Evolutionary conservation across 768 basidiomycete genomes (phyloP), one percentile per base, ranked within the genome.

Genomic region (Mycena leptocephala): DNA sequence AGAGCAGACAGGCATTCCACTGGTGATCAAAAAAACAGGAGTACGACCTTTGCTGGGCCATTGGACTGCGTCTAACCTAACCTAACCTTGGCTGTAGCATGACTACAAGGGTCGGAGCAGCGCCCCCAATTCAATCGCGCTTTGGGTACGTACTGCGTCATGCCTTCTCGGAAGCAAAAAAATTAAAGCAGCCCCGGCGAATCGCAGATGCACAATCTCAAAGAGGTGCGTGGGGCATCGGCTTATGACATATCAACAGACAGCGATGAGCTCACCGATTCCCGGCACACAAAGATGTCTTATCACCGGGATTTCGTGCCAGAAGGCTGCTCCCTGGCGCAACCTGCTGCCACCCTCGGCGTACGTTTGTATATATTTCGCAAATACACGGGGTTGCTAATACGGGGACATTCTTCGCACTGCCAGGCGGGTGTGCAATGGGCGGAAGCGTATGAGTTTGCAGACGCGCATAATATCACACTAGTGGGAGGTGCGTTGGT

Each of bases 1-100:
- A n/a, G 2, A 89, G 88, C 1, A 88, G 26, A 85, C 85, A 3
- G 75, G 79, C 5, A 80, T 88, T 26, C 86, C 89, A 7, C 76
- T 91, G 18, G 87, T 87, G n/a, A 84, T 90, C 24, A 89, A 90
- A 79, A 91, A 90, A 72, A 89, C 90, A 28, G 90, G 90, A 20
- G 89, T 90, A 75, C 78, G 87, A 79, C n/a, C 26, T 59, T n/a
- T 24, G 46, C 13, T 43, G 43, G 13, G 20, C 11, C 37, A 14
- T 41, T 26, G 59, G 11, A 46, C 2, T 2, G 30, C 18, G n/a
- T 30, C 26, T 43, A 9, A n/a, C n/a, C n/a, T n/a, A 28, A n/a
- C n/a, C n/a, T n/a, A n/a, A 30, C 0, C 3, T 11, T 5, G 18
- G 18, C 24, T 8, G 39, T 64, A 90, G 89, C 89, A 90, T 74